phyloP scores from a whole-genome alignment of 768 basidiomycete genomes.

The Ephemerocybe angulata region DNA sequence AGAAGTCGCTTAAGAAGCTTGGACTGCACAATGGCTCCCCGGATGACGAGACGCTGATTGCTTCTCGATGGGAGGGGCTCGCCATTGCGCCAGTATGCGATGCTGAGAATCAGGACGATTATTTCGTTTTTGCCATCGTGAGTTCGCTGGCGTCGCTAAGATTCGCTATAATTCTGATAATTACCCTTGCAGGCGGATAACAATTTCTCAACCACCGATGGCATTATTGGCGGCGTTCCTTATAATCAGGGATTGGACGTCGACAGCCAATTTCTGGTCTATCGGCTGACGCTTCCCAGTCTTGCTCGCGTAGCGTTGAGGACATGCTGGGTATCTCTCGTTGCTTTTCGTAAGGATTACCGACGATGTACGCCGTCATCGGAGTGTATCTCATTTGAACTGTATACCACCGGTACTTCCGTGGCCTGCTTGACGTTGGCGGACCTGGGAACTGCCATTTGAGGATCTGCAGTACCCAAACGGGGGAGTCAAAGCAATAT shows the following conservation, averaged over 20 bases:
- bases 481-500: no score
- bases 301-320: constrained; percentile 11
- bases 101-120: constrained; percentile 53
- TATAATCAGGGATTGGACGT: constrained; percentile 50
- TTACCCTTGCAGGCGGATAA: constrained; percentile 46
- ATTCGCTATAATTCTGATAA: neutral
- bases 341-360: no score
- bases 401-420: no score
- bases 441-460: no score
- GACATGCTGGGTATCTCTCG: neutral
- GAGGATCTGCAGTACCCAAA: no score
- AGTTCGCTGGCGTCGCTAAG: constrained; percentile 18
- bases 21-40: constrained; percentile 60
- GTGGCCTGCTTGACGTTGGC: no score
- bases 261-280: constrained; percentile 61
- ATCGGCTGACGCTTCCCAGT: constrained; percentile 50
- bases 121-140: constrained; percentile 63
- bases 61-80: constrained; percentile 66
- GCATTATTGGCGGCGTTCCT: no score
- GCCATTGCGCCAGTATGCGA: constrained; percentile 55
- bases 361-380: no score
- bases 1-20: constrained; percentile 52
- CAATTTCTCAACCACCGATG: constrained; percentile 58
- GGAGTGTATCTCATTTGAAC: no score
- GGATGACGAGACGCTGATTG: constrained; percentile 50